These are phyloP conservation scores for Lentithecium fluviatile DNA, from an alignment of 495 filamentous ascomycete species.

Conservation along the genomic window DNA sequence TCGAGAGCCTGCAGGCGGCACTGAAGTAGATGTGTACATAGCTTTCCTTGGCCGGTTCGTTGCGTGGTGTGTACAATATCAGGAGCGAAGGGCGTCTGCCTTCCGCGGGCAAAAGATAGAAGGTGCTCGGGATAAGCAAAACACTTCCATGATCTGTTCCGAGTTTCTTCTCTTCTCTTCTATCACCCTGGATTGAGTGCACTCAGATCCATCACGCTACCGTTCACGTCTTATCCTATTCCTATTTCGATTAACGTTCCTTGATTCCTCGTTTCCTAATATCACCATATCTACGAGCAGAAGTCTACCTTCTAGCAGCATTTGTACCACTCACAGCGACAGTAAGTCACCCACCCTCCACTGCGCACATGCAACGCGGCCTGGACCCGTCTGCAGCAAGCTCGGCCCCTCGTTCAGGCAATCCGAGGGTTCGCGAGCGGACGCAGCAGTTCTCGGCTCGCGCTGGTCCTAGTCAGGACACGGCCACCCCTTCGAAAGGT, in stretches of 20 bases:
- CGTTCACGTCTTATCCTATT: conserved; percentile 22
- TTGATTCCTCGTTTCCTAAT: not conserved
- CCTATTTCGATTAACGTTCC: conserved; percentile 20
- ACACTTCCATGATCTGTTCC: conserved; percentile 16
- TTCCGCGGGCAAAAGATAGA: conserved; percentile 27
- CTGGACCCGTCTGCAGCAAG: conserved; percentile 5
- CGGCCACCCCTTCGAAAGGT: not conserved
- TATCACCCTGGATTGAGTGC: conserved; percentile 12
- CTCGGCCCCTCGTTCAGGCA: conserved; percentile 3
- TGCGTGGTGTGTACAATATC: conserved; percentile 32
- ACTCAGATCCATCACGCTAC: conserved; percentile 24
- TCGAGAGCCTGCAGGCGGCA: conserved; percentile 49
- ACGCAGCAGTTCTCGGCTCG: not conserved
- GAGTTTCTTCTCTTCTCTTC: conserved; percentile 1
- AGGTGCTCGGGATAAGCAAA: conserved; percentile 20
- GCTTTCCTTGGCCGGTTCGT: conserved; percentile 8
- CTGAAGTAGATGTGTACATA: conserved; percentile 45
- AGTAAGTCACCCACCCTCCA: not conserved
- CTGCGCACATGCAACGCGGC: conserved; percentile 20
- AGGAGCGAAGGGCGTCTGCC: conserved; percentile 14
- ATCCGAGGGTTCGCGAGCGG: conserved; percentile 3
- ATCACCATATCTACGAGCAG: conserved; percentile 10
- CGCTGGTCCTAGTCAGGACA: not conserved
- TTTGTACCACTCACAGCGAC: not conserved
- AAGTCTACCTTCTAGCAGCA: not conserved